phyloP scores from a whole-genome alignment of 768 basidiomycete genomes.

The Tulasnella sp. region DNA sequence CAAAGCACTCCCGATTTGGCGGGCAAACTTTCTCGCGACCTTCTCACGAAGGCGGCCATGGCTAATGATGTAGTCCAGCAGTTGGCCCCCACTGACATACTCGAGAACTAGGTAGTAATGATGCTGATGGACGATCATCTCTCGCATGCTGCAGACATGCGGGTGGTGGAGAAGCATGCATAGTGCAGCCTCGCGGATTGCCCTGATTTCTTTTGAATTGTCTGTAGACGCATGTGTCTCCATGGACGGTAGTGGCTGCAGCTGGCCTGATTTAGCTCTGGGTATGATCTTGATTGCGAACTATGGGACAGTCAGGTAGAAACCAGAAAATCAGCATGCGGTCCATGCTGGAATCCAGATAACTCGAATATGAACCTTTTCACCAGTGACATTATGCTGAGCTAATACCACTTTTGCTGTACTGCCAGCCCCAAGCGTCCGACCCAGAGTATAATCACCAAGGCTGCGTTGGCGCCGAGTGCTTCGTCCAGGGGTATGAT shows the following conservation, averaged over 20 bases:
- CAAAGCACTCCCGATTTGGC: conserved; percentile 94
- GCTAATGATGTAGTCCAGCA: conserved; percentile 99
- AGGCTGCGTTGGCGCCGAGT: conserved; percentile 57
- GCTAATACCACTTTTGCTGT: conserved; percentile 99
- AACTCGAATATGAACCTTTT: conserved; percentile 68
- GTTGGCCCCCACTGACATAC: conserved; percentile 98
- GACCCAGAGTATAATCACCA: conserved; percentile 94
- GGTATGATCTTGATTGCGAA: conserved; percentile 99
- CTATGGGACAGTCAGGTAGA: conserved; percentile 49
- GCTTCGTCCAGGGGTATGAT: conserved; percentile 21
- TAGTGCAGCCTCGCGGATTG: conserved; percentile 91
- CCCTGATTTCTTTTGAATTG: conserved; percentile 94
- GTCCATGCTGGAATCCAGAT: neutral
- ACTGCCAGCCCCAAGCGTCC: conserved; percentile 95
- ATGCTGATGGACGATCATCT: conserved; percentile 96
- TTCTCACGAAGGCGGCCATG: conserved; percentile 94
- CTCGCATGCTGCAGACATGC: conserved; percentile 98
- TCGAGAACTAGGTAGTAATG: conserved; percentile 99
- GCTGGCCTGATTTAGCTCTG: conserved; percentile 63
- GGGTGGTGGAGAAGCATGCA: conserved; percentile 97
- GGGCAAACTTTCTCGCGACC: conserved; percentile 94
- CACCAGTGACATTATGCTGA: conserved; percentile 81
- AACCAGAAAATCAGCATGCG: neutral
- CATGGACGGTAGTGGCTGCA: conserved; percentile 54
- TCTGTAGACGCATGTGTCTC: conserved; percentile 86